phyloP scores from a whole-genome alignment of 257 asterid genomes.

The Solanum ossicruentum region DNA sequence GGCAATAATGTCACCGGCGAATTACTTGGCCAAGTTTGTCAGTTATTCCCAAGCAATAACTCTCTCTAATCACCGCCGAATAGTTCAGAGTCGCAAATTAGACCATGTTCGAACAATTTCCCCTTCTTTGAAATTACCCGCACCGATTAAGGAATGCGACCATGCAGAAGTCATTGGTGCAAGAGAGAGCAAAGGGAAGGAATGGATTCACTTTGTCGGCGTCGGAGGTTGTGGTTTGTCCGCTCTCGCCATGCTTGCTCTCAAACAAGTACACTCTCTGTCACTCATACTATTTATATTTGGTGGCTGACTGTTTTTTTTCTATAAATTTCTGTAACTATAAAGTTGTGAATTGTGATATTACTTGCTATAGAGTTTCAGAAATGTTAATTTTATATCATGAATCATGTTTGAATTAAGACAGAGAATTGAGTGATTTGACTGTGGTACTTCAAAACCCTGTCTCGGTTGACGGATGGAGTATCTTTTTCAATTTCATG shows the following conservation, averaged over 20 bases:
- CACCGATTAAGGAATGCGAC: not conserved
- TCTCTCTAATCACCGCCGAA: not conserved
- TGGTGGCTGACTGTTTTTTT: not conserved
- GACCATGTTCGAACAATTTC: not conserved
- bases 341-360: not conserved
- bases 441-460: not conserved
- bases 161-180: not conserved
- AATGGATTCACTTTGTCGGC: slow-evolving; percentile 26
- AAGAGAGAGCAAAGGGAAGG: not conserved
- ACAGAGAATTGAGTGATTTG: not conserved
- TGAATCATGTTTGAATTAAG: not conserved
- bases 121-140: not conserved
- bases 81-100: not conserved
- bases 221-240: slow-evolving; percentile 32
- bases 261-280: slow-evolving; percentile 5
- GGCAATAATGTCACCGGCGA: slow-evolving; percentile 2
- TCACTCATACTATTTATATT: not conserved
- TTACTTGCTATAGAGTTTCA: not conserved
- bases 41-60: not conserved
- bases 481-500: not conserved
- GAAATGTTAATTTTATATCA: not conserved
- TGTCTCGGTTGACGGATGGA: not conserved
- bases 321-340: not conserved
- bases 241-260: slow-evolving; percentile 31
- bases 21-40: not conserved